Base-by-base conservation (phyloP, 345 rosid genomes). In the Laguncularia racemosa region DNA sequence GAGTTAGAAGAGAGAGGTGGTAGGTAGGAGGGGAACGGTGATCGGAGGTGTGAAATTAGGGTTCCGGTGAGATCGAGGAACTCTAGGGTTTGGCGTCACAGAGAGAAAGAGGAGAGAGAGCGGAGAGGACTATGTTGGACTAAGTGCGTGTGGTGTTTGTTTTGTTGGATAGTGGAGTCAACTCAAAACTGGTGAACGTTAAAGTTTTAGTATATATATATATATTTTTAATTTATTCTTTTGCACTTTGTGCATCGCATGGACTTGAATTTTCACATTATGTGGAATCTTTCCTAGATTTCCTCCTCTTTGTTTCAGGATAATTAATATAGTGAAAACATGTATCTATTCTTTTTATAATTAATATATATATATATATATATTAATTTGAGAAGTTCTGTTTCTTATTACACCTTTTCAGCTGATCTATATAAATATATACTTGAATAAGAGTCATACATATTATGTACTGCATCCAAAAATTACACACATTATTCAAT, bases 1-100 rank as follows among this genome's bases (percentile, higher is more conserved):
- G 12, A 16, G 40, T 4, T 16, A 4, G 40, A 14, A 23, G 33
- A 38, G 21, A 1, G 51, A n/a, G 16, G n/a, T 14, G 3, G 13
- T 21, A 50, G 28, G 46, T 44, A 58, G 46, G 7, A 2, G 28
- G 1, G 38, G 16, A 12, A 11, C 3, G 3, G 16, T 13, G 33
- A 13, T 14, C 33, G 16, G 47, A 8, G 1, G 53, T 20, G 52
- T 17, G 43, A 15, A 6, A 47, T 14, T 44, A 50, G 59, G 43
- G 43, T 40, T 17, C 26, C 8, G 53, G 53, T 13, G 59, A 26
- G 60, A 48, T 55, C 54, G 48, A 46, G 14, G 67, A 14, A 20
- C 7, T 55, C 9, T 63, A 55, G 60, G 67, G 59, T 49, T 55
- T 11, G 38, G 54, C 16, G 28, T 40, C 15, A 17, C 38, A 14